These are phyloP conservation scores for Trichomonas vaginalis DNA, from an alignment of 208 protist genomes.

Conservation along the genomic window DNA sequence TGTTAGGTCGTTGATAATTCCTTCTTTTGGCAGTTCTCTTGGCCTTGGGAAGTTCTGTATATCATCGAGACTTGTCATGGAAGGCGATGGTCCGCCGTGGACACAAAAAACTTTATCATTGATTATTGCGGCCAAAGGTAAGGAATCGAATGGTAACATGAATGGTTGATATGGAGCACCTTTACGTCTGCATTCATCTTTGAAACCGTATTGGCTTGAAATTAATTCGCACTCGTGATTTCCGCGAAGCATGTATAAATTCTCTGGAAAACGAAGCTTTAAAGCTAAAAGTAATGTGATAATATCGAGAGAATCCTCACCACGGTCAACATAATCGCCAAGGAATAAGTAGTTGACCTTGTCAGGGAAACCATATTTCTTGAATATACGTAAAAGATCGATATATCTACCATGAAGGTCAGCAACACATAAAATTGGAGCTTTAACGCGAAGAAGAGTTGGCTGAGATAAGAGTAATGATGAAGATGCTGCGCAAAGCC, in stretches of 20 bases:
- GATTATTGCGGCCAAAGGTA: slow-evolving; percentile 54
- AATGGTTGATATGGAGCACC: slow-evolving; percentile 59
- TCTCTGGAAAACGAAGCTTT: slow-evolving; percentile 50
- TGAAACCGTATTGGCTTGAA: slow-evolving; percentile 71
- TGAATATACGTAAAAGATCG: slow-evolving; percentile 1
- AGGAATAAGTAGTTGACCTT: not conserved
- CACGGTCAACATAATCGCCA: slow-evolving; percentile 11
- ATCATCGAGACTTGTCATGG: not conserved
- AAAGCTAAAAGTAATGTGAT: not conserved
- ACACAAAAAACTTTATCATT: slow-evolving; percentile 23
- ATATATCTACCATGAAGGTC: not conserved
- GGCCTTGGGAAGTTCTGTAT: not conserved
- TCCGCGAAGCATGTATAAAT: slow-evolving; percentile 64
- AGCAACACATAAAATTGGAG: not conserved
- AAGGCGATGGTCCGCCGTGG: not conserved
- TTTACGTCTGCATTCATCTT: slow-evolving; percentile 66
- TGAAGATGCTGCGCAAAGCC: not conserved
- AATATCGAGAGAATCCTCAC: not conserved
- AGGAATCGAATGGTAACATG: slow-evolving; percentile 60
- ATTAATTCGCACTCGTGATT: slow-evolving; percentile 76
- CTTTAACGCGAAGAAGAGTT: not conserved
- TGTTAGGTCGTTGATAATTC: not conserved
- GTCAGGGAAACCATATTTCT: not conserved
- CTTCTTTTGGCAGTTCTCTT: not conserved
- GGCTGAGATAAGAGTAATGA: not conserved